Evolutionary conservation across 2,329 filamentous ascomycete genomes (phyloP).

Genomic region (Xylariaceae sp.): DNA sequence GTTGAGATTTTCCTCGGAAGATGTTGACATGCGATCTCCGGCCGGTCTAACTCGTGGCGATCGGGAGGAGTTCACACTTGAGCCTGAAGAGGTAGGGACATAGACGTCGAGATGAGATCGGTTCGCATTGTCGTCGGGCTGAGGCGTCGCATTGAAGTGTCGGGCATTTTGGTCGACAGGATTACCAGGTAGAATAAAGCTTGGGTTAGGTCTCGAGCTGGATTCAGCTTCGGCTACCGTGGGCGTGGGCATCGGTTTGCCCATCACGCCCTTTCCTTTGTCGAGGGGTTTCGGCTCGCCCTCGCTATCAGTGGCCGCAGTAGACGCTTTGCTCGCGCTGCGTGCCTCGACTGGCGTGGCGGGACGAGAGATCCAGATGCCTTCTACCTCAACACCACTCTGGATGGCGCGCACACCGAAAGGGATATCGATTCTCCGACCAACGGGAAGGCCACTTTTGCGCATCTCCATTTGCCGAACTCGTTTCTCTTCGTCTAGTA

Average conservation of each 20-base stretch:
- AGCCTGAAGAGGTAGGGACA: slow-evolving; percentile 27
- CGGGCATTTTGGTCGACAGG: slow-evolving; percentile 22
- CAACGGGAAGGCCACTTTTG: slow-evolving; percentile 46
- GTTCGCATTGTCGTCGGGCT: slow-evolving; percentile 5
- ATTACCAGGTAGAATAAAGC: slow-evolving; percentile 22
- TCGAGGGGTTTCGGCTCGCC: slow-evolving; percentile 26
- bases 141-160: slow-evolving; percentile 17
- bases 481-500: slow-evolving; percentile 62
- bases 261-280: slow-evolving; percentile 20
- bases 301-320: slow-evolving; percentile 24
- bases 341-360: slow-evolving; percentile 35
- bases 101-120: slow-evolving; percentile 26
- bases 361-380: slow-evolving; percentile 67
- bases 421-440: slow-evolving; percentile 58
- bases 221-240: slow-evolving; percentile 24
- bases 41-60: slow-evolving; percentile 22
- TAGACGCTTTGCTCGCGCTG: slow-evolving; percentile 25
- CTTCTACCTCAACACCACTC: slow-evolving; percentile 75
- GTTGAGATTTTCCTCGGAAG: slow-evolving; percentile 27
- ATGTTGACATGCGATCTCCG: slow-evolving; percentile 24
- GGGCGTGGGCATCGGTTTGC: slow-evolving; percentile 17
- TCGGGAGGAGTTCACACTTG: slow-evolving; percentile 21
- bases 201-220: slow-evolving; percentile 27
- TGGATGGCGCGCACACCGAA: slow-evolving; percentile 85
- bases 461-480: slow-evolving; percentile 49